Conservation (phyloP, 768 basidiomycete species). For the Steccherinum ochraceum region DNA sequence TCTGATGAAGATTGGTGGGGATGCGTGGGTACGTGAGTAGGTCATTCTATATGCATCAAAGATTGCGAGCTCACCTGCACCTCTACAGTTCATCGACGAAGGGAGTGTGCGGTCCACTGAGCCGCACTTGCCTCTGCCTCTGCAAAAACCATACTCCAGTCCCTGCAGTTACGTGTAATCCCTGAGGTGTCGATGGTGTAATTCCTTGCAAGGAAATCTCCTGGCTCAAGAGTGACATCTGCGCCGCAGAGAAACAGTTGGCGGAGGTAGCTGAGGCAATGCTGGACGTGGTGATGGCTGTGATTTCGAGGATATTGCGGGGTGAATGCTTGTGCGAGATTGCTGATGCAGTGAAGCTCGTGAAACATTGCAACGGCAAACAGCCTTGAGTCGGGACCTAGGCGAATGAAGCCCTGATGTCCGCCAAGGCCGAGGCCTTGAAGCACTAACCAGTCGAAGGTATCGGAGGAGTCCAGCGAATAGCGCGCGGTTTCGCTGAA, state of each 20-base stretch:
- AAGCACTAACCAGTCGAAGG: too few species aligned
- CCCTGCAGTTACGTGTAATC: not conserved
- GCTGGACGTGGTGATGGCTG: conserved; percentile 12
- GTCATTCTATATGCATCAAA: too few species aligned
- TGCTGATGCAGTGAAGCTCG: conserved; percentile 11
- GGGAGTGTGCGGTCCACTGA: too few species aligned
- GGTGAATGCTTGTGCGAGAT: conserved; percentile 5
- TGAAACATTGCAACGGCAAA: conserved; percentile 13
- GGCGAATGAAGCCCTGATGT: conserved; percentile 1
- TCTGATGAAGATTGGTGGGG: too few species aligned
- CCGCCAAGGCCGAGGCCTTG: too few species aligned
- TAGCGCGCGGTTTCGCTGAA: too few species aligned
- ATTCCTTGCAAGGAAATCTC: too few species aligned
- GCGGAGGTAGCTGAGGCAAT: conserved; percentile 17
- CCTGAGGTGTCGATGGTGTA: too few species aligned
- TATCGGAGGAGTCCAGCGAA: too few species aligned
- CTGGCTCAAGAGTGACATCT: conserved; percentile 13
- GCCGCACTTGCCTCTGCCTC: not conserved
- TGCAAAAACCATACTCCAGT: not conserved
- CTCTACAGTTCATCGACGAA: too few species aligned
- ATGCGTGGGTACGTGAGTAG: too few species aligned
- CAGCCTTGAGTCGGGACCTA: conserved; percentile 12
- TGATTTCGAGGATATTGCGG: conserved; percentile 5
- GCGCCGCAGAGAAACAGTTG: conserved; percentile 14
- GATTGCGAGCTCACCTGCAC: too few species aligned